Conservation (phyloP, 148 eudicot species). For the Talinum fruticosum region DNA sequence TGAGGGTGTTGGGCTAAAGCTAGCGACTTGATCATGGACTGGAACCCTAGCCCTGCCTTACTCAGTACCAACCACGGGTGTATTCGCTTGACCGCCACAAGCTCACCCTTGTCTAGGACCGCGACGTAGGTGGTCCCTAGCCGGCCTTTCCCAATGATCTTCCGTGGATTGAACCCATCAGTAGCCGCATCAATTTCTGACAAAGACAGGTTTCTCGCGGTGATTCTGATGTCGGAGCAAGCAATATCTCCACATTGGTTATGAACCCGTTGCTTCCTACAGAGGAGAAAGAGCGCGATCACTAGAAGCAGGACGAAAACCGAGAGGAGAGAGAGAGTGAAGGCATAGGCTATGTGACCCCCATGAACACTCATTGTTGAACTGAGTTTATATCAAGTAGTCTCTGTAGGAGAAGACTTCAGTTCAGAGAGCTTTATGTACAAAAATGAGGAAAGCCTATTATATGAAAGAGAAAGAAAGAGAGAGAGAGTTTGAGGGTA, state of each 20-base stretch:
- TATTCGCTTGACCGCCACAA: slow-evolving; percentile 63
- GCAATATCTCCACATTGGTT: not conserved
- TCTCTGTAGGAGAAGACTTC: not conserved
- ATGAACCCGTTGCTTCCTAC: slow-evolving; percentile 28
- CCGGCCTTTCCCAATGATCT: slow-evolving; percentile 69
- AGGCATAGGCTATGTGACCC: slow-evolving; percentile 32
- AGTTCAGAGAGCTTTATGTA: not conserved
- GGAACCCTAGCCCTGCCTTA: slow-evolving; percentile 55
- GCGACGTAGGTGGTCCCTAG: slow-evolving; percentile 73
- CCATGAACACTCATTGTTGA: slow-evolving; percentile 14
- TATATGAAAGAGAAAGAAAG: slow-evolving; percentile 15
- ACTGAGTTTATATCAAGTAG: slow-evolving; percentile 2
- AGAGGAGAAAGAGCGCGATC: slow-evolving; percentile 35
- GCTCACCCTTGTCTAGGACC: slow-evolving; percentile 42
- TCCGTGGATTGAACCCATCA: slow-evolving; percentile 59
- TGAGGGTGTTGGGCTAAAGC: slow-evolving; percentile 67
- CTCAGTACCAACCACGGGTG: slow-evolving; percentile 65
- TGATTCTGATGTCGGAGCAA: slow-evolving; percentile 4
- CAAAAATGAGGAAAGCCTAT: not conserved
- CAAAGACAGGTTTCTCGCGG: slow-evolving; percentile 31
- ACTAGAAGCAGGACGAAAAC: slow-evolving; percentile 31
- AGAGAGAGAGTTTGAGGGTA: not conserved
- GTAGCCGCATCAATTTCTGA: slow-evolving; percentile 66
- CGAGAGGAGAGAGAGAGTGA: slow-evolving; percentile 38
- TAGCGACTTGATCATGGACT: slow-evolving; percentile 51